phyloP scores from a whole-genome alignment of 805 yeast genomes.

The Saccharomycopsis oosterbeekiorum region DNA sequence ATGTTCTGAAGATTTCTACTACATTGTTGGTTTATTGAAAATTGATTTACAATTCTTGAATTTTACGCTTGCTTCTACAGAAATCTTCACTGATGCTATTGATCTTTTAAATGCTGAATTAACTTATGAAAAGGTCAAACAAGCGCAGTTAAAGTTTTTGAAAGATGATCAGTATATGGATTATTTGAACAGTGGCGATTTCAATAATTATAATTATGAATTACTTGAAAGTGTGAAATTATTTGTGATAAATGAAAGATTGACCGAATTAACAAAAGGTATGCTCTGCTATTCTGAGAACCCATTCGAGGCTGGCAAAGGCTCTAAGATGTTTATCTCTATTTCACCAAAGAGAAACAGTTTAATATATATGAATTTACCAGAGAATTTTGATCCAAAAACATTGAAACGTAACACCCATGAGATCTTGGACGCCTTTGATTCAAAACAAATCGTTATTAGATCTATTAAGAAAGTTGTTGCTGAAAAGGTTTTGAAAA shows the following conservation, averaged over 20 bases:
- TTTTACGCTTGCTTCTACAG: not conserved
- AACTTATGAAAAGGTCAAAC: constrained; percentile 11
- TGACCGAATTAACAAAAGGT: constrained; percentile 14
- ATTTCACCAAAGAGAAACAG: constrained; percentile 5
- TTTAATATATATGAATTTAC: not conserved
- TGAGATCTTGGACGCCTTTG: not conserved
- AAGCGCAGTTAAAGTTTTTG: constrained; percentile 11
- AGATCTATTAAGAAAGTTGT: constrained; percentile 6
- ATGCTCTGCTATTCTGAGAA: constrained; percentile 8
- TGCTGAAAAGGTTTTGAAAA: not conserved
- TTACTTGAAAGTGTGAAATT: constrained; percentile 9
- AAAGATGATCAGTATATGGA: constrained; percentile 15
- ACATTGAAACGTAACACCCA: not conserved
- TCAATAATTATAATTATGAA: constrained; percentile 6
- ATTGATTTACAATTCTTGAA: constrained; percentile 14
- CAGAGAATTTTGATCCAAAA: not conserved
- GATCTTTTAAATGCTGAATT: constrained; percentile 1
- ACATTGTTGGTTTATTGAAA: constrained; percentile 13
- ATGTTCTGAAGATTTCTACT: constrained; percentile 6
- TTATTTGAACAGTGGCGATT: constrained; percentile 1
- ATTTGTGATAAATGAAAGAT: constrained; percentile 14
- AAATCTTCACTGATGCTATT: not conserved
- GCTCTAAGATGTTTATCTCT: not conserved
- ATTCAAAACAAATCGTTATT: constrained; percentile 4
- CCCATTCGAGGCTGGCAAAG: constrained; percentile 5